Base-by-base conservation (phyloP, 768 basidiomycete species). In the Russula abietina region DNA sequence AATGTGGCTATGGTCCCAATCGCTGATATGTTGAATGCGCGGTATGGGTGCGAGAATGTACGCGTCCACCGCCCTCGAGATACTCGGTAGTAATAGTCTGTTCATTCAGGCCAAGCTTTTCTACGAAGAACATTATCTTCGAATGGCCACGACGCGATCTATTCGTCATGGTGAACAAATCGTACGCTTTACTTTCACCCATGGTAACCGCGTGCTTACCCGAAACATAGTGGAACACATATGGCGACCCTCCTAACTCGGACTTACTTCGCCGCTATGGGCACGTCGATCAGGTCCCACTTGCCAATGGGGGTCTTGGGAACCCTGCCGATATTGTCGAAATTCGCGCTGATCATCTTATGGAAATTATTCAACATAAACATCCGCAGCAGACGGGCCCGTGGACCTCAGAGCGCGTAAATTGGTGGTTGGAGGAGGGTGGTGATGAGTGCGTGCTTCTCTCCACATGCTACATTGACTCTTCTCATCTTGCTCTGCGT, bases 191-290 rank as follows among this genome's bases (percentile, higher is more conserved):
- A 17, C 17, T 4, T 8, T 45, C 54, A 57, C 28, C n/a, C 32
- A 32, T 19, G 55, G 28, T 30, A 16, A 36, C 39, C 32, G n/a
- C 24, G 12, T 36, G 30, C 32, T 24, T 50, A 55, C 30, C 43
- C 38, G 48, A 49, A 19, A 50, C 41, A 33, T 67, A 95, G 93
- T 93, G 87, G 84, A 98, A 98, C 73, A 98, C 96, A 0, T 99
- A 98, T 72, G 92, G 88, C 30, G 90, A 95, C 70, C 87, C 85
- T 2, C 93, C 96, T 6, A 98, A 98, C 71, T 83, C 90, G 8
- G 95, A 95, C 68, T 82, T 99, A 9, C 81, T 99, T n/a, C 84
- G 97, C 49, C 84, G 91, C 60, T 98, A 96, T 70, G 97, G 97
- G 0, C 90, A 98, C 70, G 87, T 96, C 58, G 97, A 98, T 73